A percentile compares a stretch with the other conserved stretches of the same genome.
These are phyloP conservation scores for Aureobasidium sp. DNA, from an alignment of 2,329 filamentous ascomycete genomes.

Conservation along the genomic window DNA sequence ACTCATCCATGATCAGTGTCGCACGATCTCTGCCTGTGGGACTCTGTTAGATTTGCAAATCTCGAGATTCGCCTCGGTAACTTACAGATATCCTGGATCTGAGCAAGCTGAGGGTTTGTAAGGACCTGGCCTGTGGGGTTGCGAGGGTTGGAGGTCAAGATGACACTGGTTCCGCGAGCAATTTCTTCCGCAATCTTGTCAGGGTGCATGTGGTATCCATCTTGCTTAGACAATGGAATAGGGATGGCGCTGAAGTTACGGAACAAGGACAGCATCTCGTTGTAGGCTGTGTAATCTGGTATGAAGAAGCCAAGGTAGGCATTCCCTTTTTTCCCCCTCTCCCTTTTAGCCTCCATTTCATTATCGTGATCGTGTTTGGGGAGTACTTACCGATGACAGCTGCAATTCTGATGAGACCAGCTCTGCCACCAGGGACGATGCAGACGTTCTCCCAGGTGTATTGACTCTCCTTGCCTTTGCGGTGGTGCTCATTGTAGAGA, in stretches of 20 bases:
- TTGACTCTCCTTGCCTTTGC: conserved; percentile 75
- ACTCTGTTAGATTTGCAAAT: neutral
- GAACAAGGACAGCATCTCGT: conserved; percentile 93
- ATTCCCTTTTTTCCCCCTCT: conserved; percentile 48
- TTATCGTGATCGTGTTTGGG: neutral
- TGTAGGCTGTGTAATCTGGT: conserved; percentile 82
- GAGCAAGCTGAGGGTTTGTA: conserved; percentile 70
- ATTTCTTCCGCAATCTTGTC: conserved; percentile 73
- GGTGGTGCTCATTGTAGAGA: conserved; percentile 88
- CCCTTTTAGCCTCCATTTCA: too few species aligned
- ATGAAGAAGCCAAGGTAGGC: conserved; percentile 72
- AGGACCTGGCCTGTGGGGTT: conserved; percentile 91
- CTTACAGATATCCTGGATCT: conserved; percentile 80
- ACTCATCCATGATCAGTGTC: conserved; percentile 91
- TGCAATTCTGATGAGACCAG: conserved; percentile 88
- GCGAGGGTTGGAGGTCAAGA: conserved; percentile 88
- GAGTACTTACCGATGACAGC: conserved; percentile 55
- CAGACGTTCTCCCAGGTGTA: conserved; percentile 98
- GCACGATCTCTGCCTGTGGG: conserved; percentile 47
- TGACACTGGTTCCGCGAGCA: conserved; percentile 49
- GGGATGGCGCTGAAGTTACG: conserved; percentile 87
- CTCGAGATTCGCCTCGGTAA: conserved; percentile 37
- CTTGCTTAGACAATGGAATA: conserved; percentile 72
- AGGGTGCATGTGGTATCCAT: conserved; percentile 87
- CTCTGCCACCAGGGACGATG: conserved; percentile 88